Evolutionary conservation across 495 filamentous ascomycete genomes (phyloP).

Genomic region (Penicillium mononematosum): DNA sequence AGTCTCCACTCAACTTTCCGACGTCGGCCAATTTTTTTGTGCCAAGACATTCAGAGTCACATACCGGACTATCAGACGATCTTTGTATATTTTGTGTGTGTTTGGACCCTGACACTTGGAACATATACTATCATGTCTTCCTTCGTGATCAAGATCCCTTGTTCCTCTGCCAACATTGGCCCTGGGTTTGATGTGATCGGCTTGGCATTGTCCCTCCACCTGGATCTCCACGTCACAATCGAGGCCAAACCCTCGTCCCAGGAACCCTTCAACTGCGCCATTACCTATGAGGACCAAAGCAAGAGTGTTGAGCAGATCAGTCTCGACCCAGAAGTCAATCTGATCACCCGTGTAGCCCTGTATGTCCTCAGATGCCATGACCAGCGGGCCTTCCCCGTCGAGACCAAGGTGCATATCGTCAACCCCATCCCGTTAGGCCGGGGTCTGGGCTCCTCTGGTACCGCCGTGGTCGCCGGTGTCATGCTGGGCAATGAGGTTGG

Average conservation of each 20-base stretch:
- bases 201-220: slow-evolving; percentile 84
- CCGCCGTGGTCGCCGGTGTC: slow-evolving; percentile 92
- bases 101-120: not conserved
- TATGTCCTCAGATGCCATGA: slow-evolving; percentile 92
- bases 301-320: slow-evolving; percentile 71
- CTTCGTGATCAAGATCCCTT: slow-evolving; percentile 67
- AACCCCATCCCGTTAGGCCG: slow-evolving; percentile 91
- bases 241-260: slow-evolving; percentile 52
- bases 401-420: slow-evolving; percentile 87
- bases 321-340: slow-evolving; percentile 74
- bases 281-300: slow-evolving; percentile 85
- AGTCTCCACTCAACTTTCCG: slow-evolving; percentile 23
- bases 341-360: slow-evolving; percentile 86
- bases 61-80: slow-evolving; percentile 3
- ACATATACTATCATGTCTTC: slow-evolving; percentile 37
- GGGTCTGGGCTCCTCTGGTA: slow-evolving; percentile 87
- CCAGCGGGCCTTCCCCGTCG: slow-evolving; percentile 72
- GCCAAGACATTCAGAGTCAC: slow-evolving; percentile 37
- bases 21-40: slow-evolving; percentile 33
- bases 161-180: slow-evolving; percentile 93
- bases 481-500: slow-evolving; percentile 88
- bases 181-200: slow-evolving; percentile 98
- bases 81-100: not conserved
- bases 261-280: slow-evolving; percentile 74
- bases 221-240: slow-evolving; percentile 77